Base-by-base conservation (phyloP, 495 filamentous ascomycete genomes). In the Trichodelitschia bisporula region DNA sequence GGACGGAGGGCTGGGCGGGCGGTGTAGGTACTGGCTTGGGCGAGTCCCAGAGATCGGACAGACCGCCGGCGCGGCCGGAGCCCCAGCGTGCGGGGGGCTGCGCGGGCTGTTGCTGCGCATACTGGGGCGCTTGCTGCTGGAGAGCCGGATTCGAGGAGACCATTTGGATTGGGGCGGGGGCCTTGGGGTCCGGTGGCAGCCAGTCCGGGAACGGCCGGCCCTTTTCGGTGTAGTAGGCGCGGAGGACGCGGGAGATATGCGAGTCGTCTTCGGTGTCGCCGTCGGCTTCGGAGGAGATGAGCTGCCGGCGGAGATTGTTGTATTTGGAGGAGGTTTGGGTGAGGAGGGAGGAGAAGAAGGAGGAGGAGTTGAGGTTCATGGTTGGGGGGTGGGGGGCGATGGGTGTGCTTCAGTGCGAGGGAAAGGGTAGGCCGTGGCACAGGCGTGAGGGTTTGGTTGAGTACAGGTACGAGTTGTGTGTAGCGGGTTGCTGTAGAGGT, bases 201-300 rank as follows among this genome's bases (percentile, higher is more conserved):
- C 86, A 97, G 36, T 57, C 50, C 4, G 86, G 86, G 44, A 79
- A 79, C 0, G 74, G 64, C 11, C 70, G 67, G 37, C 70, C 71
- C 42, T 89, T 89, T 46, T 95, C 86, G 20, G 55, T 66, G 57
- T 97, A 97, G 60, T 95, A 91, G 34, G 69, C 74, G 31, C 86
- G 75, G n/a, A 97, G 69, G 10, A 90, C 83, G 45, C 83, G 75
- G 53, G 77, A 84, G 45, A 97, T 71, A 54, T 92, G 80, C 1
- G 80, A 83, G 56, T 86, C 75, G 54, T 92, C 82, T 54, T 89
- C 80, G 34, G 79, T 86, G 44, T 93, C 83, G 37, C 76, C 77
- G 54, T 91, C 83, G 34, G 69, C 62, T 48, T 89, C 83, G 6
- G 21, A 24, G 33, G 61, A 54, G 33, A 82, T 71, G 48, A 86